Percentiles rank a stretch among this genome's conserved stretches.
phyloP scores from a whole-genome alignment of 2,329 filamentous ascomycete species.

The Epichloe festucae region DNA sequence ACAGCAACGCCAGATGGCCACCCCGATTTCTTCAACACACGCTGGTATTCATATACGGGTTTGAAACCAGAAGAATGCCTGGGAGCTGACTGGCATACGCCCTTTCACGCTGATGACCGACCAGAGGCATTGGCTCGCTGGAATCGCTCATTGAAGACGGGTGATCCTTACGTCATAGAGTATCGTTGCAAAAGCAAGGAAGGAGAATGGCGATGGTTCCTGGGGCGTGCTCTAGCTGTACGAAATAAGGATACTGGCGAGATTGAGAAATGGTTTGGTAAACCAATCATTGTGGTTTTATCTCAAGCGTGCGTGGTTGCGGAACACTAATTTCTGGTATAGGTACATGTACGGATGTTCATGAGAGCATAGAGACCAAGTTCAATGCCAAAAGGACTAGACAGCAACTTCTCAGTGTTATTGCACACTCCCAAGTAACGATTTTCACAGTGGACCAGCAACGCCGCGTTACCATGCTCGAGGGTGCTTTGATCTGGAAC shows the following conservation, averaged over 20 bases:
- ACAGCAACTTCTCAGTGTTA: constrained; percentile 60
- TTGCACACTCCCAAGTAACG: constrained; percentile 62
- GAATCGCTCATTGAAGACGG: constrained; percentile 50
- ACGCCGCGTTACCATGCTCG: constrained; percentile 51
- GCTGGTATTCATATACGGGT: constrained; percentile 74
- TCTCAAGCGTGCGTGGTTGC: background rate
- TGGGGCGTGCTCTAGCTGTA: constrained; percentile 58
- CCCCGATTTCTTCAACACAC: constrained; percentile 61
- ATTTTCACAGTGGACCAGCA: constrained; percentile 59
- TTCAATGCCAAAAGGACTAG: constrained; percentile 51
- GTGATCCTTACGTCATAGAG: constrained; percentile 55
- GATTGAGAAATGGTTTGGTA: constrained; percentile 68
- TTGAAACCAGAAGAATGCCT: constrained; percentile 48
- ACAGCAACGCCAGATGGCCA: constrained; percentile 53
- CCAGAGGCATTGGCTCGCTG: constrained; percentile 40
- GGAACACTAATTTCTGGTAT: background rate
- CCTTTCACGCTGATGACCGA: constrained; percentile 61
- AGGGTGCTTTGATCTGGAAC: constrained; percentile 51
- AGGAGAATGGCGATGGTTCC: constrained; percentile 67
- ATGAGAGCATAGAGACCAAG: constrained; percentile 58
- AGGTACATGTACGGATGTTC: constrained; percentile 64
- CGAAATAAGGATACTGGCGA: constrained; percentile 49
- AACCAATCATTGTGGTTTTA: constrained; percentile 7
- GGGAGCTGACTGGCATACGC: constrained; percentile 47
- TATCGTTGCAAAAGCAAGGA: constrained; percentile 55